Percentiles rank a stretch among this genome's conserved stretches.
Evolutionary conservation across 148 eudicot genomes (phyloP).

Genomic region (Cornus controversa): DNA sequence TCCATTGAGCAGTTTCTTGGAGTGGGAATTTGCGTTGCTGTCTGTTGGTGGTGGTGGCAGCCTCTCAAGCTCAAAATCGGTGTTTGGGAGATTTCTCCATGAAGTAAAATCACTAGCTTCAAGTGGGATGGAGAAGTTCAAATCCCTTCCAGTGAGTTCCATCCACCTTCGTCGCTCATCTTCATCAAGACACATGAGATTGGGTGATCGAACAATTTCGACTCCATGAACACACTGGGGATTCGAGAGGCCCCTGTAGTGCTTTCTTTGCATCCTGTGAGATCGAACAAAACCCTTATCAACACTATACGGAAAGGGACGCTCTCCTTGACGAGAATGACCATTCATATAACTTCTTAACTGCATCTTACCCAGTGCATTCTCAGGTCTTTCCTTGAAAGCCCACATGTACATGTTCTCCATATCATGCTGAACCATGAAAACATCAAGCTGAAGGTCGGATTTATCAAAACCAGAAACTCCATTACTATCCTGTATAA

Average conservation of each 20-base stretch:
- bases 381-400: slow-evolving; percentile 38
- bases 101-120: slow-evolving; percentile 40
- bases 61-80: slow-evolving; percentile 38
- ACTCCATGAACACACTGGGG: slow-evolving; percentile 49
- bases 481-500: slow-evolving; percentile 28
- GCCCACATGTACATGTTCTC: slow-evolving; percentile 49
- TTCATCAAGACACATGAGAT: slow-evolving; percentile 25
- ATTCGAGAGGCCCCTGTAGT: slow-evolving; percentile 40
- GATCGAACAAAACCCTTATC: slow-evolving; percentile 41
- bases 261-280: slow-evolving; percentile 45
- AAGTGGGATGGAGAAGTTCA: slow-evolving; percentile 27
- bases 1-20: slow-evolving; percentile 30
- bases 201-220: slow-evolving; percentile 30
- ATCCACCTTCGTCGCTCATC: slow-evolving; percentile 38
- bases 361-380: slow-evolving; percentile 47
- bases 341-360: slow-evolving; percentile 43
- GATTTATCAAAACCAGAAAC: slow-evolving; percentile 37
- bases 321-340: slow-evolving; percentile 46
- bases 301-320: slow-evolving; percentile 33
- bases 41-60: slow-evolving; percentile 17
- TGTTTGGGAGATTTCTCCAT: slow-evolving; percentile 37
- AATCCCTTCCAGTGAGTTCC: slow-evolving; percentile 37
- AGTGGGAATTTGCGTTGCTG: slow-evolving; percentile 12
- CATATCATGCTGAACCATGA: slow-evolving; percentile 48
- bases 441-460: slow-evolving; percentile 32